Base-by-base conservation (phyloP, 495 filamentous ascomycete species). In the Collariella sp. region DNA sequence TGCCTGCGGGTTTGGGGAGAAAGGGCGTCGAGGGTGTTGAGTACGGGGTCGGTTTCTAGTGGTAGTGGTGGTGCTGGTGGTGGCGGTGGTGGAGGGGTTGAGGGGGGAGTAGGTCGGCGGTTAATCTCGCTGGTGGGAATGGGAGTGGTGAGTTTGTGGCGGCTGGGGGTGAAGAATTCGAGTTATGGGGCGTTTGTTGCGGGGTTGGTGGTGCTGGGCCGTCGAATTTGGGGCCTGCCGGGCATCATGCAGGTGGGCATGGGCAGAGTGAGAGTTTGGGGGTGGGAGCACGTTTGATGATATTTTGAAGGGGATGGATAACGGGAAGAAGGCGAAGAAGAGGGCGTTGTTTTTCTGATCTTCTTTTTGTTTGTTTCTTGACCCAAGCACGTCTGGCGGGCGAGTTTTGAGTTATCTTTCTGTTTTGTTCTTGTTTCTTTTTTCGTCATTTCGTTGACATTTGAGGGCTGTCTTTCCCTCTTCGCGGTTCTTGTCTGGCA, bases 281-380 rank as follows among this genome's bases (percentile, higher is more conserved):
- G 72, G 64, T 5, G 72, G 64, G 10, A 80, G 76, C 61, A 84
- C 80, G n/a, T 84, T 84, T 68, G 81, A 84, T 64, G 79, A 81
- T 50, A 84, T 84, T 49, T 60, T 84, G n/a, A 76, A 75, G 46
- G 71, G 70, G n/a, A 75, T 76, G 65, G 68, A 70, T 39, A 36
- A 64, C 36, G 66, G 70, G 55, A 64, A 63, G 46, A 72, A 71
- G 66, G 70, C 71, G 50, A 63, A 58, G 63, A 77, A 75, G 64
- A 72, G 68, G 9, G 9, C 26, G 7, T 60, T 72, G 29, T 74
- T 74, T 52, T 76, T 69, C 19, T 65, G 55, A 62, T 49, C n/a
- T 33, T 49, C 13, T 16, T 46, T 29, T 50, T 43, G 3, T 11
- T 39, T 23, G 7, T 41, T 41, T 6, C 45, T 41, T 23, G 11